Percentiles rank a stretch among this genome's conserved stretches.
Evolutionary conservation across 345 rosid genomes (phyloP).

Genomic region (Pugionium dolabratum): DNA sequence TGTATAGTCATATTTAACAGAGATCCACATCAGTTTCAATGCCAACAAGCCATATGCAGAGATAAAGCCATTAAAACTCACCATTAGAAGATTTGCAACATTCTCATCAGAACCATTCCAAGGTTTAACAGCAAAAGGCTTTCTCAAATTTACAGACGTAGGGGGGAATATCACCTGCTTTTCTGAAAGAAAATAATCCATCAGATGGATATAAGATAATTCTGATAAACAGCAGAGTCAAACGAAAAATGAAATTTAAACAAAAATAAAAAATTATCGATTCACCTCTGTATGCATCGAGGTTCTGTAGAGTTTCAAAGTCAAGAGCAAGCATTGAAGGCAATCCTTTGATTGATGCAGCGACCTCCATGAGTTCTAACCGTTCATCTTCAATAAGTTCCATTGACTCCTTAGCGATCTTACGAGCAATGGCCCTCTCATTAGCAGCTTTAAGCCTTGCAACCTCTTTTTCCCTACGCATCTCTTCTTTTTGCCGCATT

Average conservation of each 20-base stretch:
- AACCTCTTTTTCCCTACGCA: constrained; percentile 73
- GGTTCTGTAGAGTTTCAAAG: constrained; percentile 71
- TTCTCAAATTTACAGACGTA: constrained; percentile 56
- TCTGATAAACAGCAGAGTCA: constrained; percentile 8
- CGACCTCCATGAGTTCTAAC: constrained; percentile 90
- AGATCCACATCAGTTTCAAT: no score
- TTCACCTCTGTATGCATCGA: constrained; percentile 71
- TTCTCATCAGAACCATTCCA: constrained; percentile 86
- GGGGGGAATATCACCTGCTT: constrained; percentile 67
- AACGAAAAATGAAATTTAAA: not conserved
- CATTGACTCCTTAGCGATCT: constrained; percentile 82
- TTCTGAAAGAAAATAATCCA: constrained; percentile 49
- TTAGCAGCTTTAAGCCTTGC: constrained; percentile 87
- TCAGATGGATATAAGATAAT: constrained; percentile 11
- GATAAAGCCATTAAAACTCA: constrained; percentile 40
- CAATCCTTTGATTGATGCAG: constrained; percentile 65
- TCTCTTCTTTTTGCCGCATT: constrained; percentile 80
- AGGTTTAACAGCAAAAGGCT: constrained; percentile 71
- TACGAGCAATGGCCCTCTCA: constrained; percentile 88
- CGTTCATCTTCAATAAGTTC: constrained; percentile 86
- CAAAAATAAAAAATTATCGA: not conserved
- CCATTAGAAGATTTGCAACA: constrained; percentile 88
- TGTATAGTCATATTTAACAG: no score
- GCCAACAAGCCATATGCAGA: not conserved
- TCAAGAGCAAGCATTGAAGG: constrained; percentile 69